Percentiles rank a stretch among this genome's conserved stretches.
These are phyloP conservation scores for Fraxinus pennsylvanica DNA, from an alignment of 257 asterid genomes.

Conservation along the genomic window DNA sequence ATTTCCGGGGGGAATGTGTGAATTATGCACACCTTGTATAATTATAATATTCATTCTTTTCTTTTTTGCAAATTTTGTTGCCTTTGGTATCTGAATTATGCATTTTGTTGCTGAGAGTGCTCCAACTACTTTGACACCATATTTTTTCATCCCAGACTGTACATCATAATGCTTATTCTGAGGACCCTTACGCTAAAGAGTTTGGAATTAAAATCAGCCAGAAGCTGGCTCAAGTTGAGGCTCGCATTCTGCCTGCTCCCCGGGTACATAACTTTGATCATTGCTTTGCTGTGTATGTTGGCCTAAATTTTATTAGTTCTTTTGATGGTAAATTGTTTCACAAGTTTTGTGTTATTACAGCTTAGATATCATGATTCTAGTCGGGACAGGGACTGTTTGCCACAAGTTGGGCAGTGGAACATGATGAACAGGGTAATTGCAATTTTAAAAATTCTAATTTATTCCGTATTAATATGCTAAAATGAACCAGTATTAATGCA, in stretches of 20 bases:
- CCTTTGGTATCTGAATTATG: not conserved
- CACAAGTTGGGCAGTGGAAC: slow-evolving; percentile 97
- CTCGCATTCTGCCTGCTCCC: slow-evolving; percentile 92
- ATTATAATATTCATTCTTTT: not conserved
- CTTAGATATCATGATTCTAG: slow-evolving; percentile 95
- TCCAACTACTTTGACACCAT: not conserved
- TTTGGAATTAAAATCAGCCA: slow-evolving; percentile 95
- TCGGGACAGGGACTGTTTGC: slow-evolving; percentile 85
- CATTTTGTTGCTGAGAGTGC: not conserved
- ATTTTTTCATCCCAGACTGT: slow-evolving; percentile 57
- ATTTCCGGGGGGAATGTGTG: not conserved
- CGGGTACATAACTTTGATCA: slow-evolving; percentile 48
- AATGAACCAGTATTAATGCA: not conserved
- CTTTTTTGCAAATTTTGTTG: not conserved
- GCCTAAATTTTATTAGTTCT: not conserved
- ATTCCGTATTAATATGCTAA: not conserved
- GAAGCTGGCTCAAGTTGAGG: slow-evolving; percentile 89
- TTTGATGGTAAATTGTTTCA: not conserved
- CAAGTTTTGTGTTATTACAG: slow-evolving; percentile 40
- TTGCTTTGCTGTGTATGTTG: not conserved
- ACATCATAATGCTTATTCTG: slow-evolving; percentile 70
- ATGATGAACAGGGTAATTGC: slow-evolving; percentile 92
- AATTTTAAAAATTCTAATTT: not conserved
- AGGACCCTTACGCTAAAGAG: slow-evolving; percentile 83
- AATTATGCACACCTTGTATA: no score